These are phyloP conservation scores for Rubroshorea leprosula DNA, from an alignment of 345 rosid species.

Conservation along the genomic window DNA sequence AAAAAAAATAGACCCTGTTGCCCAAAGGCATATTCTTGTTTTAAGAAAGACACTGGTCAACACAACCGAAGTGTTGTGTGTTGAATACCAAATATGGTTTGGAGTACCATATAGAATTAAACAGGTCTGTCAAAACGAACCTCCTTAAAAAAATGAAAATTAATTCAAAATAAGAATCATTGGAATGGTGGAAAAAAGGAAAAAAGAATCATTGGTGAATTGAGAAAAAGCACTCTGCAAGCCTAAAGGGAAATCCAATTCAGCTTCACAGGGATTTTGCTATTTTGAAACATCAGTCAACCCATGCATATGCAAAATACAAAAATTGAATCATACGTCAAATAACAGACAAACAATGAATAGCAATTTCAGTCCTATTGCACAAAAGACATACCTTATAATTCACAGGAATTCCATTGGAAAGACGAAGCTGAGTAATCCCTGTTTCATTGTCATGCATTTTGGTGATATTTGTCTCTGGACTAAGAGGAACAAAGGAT, in stretches of 20 bases:
- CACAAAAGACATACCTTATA: slow-evolving; percentile 49
- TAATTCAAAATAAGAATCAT: neutral
- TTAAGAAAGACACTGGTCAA: neutral
- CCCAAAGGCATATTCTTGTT: neutral
- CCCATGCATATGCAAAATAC: neutral
- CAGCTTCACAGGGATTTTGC: no score
- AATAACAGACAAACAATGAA: neutral
- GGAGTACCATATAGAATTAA: neutral
- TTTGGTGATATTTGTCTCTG: slow-evolving; percentile 44
- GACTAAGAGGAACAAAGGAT: slow-evolving; percentile 47
- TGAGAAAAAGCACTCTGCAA: no score
- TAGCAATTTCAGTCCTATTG: neutral
- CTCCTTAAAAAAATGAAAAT: neutral
- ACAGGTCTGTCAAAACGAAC: neutral
- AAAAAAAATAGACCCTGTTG: neutral
- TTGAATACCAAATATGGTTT: slow-evolving; percentile 4
- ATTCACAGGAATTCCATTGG: slow-evolving; percentile 91
- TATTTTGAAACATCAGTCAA: neutral
- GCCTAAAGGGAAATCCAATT: no score
- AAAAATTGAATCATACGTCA: neutral
- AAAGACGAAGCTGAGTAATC: slow-evolving; percentile 75
- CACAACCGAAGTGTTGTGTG: neutral
- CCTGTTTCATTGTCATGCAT: slow-evolving; percentile 81
- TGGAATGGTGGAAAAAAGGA: no score
- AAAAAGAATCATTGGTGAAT: no score